Conservation (phyloP, 495 filamentous ascomycete species). For the Parathielavia hyrcaniae region DNA sequence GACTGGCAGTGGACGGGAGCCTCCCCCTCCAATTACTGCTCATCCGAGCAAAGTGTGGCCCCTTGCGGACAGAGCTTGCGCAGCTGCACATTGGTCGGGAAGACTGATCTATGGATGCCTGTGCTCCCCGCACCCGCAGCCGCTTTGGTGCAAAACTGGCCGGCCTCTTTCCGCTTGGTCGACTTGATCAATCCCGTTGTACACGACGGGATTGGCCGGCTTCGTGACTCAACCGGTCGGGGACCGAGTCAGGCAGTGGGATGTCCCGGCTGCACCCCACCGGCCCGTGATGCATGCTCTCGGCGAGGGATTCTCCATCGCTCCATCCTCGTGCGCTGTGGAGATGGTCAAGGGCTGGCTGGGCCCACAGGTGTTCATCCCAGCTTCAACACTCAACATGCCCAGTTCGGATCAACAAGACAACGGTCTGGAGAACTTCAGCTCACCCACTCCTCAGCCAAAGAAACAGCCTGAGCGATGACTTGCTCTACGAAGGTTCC, state of each 20-base stretch:
- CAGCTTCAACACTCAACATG: neutral
- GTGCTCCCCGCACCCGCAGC: neutral
- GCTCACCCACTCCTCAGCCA: neutral
- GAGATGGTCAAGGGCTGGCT: conserved; percentile 10
- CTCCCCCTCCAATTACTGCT: neutral
- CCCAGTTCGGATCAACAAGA: conserved; percentile 7
- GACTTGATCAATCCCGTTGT: neutral
- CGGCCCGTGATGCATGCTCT: conserved; percentile 8
- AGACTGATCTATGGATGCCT: neutral
- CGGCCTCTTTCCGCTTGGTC: neutral
- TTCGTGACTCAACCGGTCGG: conserved; percentile 11
- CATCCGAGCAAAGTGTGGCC: conserved; percentile 1
- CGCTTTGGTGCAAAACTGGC: neutral
- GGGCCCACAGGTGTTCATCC: conserved; percentile 7
- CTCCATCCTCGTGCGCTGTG: conserved; percentile 5
- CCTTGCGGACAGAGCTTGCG: too few relatives aligned
- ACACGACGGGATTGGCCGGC: neutral
- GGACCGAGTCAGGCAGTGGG: neutral
- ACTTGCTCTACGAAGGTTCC: neutral
- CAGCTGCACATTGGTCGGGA: conserved; percentile 1
- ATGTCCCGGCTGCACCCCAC: neutral
- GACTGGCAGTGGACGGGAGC: neutral
- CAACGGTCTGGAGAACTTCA: neutral
- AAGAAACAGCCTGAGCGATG: neutral
- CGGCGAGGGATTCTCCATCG: conserved; percentile 1